Conservation (phyloP, 768 basidiomycete genomes). For the Hebeloma cylindrosporum region DNA sequence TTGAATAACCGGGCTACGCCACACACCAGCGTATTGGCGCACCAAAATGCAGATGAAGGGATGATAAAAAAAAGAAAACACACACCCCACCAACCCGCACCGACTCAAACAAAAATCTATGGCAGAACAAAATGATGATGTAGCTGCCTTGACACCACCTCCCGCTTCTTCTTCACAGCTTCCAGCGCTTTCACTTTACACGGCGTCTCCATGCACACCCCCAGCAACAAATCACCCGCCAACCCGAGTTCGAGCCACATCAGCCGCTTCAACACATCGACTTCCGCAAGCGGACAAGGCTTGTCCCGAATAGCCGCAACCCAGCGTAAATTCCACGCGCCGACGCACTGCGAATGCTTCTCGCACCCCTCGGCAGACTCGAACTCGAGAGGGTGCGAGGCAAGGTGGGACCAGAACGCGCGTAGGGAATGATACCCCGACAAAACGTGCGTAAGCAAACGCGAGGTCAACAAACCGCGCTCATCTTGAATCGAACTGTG, state of each 20-base stretch:
- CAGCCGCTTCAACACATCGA: constrained; percentile 39
- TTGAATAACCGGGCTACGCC: too few species aligned
- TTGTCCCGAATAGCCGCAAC: constrained; percentile 25
- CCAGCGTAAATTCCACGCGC: constrained; percentile 39
- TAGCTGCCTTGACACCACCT: constrained; percentile 32
- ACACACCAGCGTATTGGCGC: too few species aligned
- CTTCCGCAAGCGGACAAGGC: constrained; percentile 23
- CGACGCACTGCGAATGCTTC: constrained; percentile 36
- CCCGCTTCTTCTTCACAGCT: constrained; percentile 31
- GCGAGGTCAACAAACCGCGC: constrained; percentile 6
- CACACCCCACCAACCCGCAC: neutral
- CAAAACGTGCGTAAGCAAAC: constrained; percentile 17
- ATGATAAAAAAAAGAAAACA: neutral
- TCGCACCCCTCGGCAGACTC: constrained; percentile 30
- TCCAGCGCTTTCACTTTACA: constrained; percentile 37
- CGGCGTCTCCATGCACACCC: constrained; percentile 30
- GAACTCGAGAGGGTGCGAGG: constrained; percentile 28
- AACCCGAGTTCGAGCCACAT: constrained; percentile 31
- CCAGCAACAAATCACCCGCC: constrained; percentile 29
- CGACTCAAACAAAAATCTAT: too few species aligned
- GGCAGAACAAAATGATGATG: constrained; percentile 41
- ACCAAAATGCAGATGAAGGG: too few species aligned
- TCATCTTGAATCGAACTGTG: too few species aligned
- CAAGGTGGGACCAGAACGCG: constrained; percentile 15
- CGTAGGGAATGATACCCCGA: constrained; percentile 22